phyloP scores from a whole-genome alignment of 139 green algal species.

The Marvania coccoides region DNA sequence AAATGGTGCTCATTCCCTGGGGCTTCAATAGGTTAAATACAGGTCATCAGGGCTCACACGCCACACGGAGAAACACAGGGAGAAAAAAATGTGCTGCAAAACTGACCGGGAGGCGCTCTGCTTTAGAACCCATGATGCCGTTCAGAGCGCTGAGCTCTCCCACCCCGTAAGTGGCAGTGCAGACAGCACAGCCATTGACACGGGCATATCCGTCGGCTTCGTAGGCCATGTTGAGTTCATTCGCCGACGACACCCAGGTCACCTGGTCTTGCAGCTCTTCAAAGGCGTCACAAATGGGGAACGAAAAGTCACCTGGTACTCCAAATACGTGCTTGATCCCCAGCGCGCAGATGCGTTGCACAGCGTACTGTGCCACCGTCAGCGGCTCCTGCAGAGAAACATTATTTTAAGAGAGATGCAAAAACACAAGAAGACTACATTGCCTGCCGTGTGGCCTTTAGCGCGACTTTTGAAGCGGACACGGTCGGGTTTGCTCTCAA shows the following conservation, averaged over 20 bases:
- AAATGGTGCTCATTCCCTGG: too few species aligned
- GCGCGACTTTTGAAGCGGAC: too few species aligned
- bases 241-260: conserved; percentile 12
- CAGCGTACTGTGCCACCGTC: conserved; percentile 1
- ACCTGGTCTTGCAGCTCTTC: not conserved
- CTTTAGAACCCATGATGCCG: conserved; percentile 45
- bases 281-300: conserved; percentile 7
- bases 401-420: too few species aligned
- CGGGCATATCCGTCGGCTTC: conserved; percentile 72
- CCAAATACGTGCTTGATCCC: conserved; percentile 12
- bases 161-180: conserved; percentile 67
- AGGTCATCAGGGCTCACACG: too few species aligned
- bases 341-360: not conserved
- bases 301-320: conserved; percentile 2
- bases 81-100: too few species aligned
- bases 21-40: too few species aligned
- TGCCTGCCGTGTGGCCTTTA: too few species aligned
- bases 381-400: too few species aligned
- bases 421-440: too few species aligned
- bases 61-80: too few species aligned
- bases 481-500: too few species aligned
- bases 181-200: conserved; percentile 41
- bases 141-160: conserved; percentile 35
- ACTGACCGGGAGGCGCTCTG: conserved; percentile 54
- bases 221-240: conserved; percentile 80